A percentile compares a stretch with the other conserved stretches of the same genome.
Evolutionary conservation across 2,329 filamentous ascomycete species (phyloP).

Genomic region (Calonectria naviculata): DNA sequence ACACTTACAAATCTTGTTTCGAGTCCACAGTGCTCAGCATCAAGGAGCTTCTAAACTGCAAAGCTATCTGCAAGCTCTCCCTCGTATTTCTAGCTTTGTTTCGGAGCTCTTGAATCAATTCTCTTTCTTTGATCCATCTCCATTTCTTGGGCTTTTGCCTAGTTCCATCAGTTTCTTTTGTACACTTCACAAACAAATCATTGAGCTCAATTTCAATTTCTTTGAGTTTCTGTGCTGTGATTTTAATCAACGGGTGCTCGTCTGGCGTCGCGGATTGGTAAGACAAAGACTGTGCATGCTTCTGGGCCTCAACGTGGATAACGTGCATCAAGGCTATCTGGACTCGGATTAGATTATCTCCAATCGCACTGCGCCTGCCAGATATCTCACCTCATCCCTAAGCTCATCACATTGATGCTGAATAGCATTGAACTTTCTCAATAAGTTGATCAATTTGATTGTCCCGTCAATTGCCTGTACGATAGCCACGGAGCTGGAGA

Average conservation of each 20-base stretch:
- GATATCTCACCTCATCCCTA: neutral
- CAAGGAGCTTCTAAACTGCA: neutral
- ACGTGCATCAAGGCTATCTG: neutral
- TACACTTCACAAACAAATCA: neutral
- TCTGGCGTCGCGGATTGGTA: neutral
- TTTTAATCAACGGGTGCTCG: conserved; percentile 10
- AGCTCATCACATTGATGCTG: neutral
- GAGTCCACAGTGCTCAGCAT: conserved; percentile 9
- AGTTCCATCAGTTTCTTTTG: neutral
- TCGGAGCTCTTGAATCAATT: conserved; percentile 15
- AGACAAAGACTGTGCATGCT: neutral
- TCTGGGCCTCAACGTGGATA: neutral
- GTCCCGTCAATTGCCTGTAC: neutral
- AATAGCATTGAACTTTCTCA: neutral
- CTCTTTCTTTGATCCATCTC: conserved; percentile 19
- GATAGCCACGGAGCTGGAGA: neutral
- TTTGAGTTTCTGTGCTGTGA: neutral
- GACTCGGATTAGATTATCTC: neutral
- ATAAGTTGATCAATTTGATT: neutral
- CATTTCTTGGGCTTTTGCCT: conserved; percentile 14
- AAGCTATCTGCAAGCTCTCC: neutral
- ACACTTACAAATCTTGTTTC: conserved; percentile 24
- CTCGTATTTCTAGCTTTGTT: conserved; percentile 18
- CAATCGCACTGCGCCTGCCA: neutral
- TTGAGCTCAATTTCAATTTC: conserved; percentile 9